A percentile compares a stretch with the other conserved stretches of the same genome.
Evolutionary conservation across 2,329 filamentous ascomycete genomes (phyloP).

Genomic region (Helicocarpus griseus): DNA sequence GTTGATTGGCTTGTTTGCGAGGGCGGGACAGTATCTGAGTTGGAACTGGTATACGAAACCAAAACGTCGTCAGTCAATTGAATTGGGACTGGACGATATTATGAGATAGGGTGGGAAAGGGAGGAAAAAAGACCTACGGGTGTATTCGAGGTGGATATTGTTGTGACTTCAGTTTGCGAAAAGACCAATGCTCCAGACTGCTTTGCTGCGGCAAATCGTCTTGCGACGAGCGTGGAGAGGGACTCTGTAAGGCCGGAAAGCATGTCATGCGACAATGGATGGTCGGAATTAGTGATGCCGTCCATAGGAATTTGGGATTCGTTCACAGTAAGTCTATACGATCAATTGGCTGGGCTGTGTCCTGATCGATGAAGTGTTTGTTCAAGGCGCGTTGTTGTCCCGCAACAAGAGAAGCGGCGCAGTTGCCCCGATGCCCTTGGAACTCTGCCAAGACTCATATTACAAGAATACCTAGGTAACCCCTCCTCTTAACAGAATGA

Average conservation of each 20-base stretch:
- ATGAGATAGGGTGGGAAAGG: not conserved
- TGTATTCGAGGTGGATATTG: slow-evolving; percentile 24
- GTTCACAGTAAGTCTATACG: too few relatives aligned
- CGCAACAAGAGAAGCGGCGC: too few relatives aligned
- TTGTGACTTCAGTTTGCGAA: slow-evolving; percentile 30
- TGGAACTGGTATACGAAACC: slow-evolving; percentile 28
- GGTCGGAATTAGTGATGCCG: not conserved
- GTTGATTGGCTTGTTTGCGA: slow-evolving; percentile 34
- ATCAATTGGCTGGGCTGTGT: too few relatives aligned
- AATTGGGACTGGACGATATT: not conserved
- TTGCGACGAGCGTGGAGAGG: slow-evolving; percentile 27
- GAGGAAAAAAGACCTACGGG: slow-evolving; percentile 19
- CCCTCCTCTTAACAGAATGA: too few relatives aligned
- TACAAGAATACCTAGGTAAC: too few relatives aligned
- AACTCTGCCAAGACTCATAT: too few relatives aligned
- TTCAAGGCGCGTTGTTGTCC: too few relatives aligned
- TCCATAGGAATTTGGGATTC: too few relatives aligned
- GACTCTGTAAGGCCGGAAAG: slow-evolving; percentile 27
- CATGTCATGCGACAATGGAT: slow-evolving; percentile 17
- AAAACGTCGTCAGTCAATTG: slow-evolving; percentile 1
- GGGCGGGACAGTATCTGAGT: slow-evolving; percentile 39
- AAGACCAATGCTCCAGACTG: slow-evolving; percentile 29
- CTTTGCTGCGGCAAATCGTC: slow-evolving; percentile 27
- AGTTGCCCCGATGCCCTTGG: too few relatives aligned
- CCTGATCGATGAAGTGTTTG: too few relatives aligned